A percentile compares a stretch with the other conserved stretches of the same genome.
Conservation (phyloP, 2,329 filamentous ascomycete species). For the Trichophaea hybrida region DNA sequence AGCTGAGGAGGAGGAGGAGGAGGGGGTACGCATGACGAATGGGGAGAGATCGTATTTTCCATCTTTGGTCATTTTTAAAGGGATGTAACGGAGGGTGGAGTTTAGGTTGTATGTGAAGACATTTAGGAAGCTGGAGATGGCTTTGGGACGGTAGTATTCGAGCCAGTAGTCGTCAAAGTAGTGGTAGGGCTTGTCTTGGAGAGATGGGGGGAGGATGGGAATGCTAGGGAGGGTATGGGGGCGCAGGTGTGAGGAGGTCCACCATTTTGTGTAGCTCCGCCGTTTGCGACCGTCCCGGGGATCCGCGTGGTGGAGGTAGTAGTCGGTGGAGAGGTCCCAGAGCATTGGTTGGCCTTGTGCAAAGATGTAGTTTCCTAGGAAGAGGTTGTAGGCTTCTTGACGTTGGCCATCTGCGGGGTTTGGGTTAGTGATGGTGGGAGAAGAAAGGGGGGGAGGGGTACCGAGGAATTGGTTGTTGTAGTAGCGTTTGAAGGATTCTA, state of each 20-base stretch:
- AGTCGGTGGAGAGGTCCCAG: conserved; percentile 90
- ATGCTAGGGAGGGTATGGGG: conserved; percentile 40
- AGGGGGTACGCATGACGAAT: conserved; percentile 58
- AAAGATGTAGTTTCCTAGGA: conserved; percentile 91
- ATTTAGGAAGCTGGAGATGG: conserved; percentile 77
- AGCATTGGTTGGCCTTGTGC: conserved; percentile 79
- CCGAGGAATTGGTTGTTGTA: conserved; percentile 92
- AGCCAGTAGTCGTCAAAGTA: conserved; percentile 91
- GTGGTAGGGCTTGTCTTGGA: conserved; percentile 36
- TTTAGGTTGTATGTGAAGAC: conserved; percentile 90
- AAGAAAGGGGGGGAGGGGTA: not conserved
- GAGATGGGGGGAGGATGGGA: conserved; percentile 28
- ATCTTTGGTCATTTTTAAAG: conserved; percentile 54
- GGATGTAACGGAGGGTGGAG: conserved; percentile 70
- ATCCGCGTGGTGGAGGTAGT: conserved; percentile 84
- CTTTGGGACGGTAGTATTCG: conserved; percentile 84
- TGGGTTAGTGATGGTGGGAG: not conserved
- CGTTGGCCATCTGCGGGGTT: conserved; percentile 59
- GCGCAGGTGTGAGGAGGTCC: conserved; percentile 56
- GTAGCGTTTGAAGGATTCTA: conserved; percentile 96
- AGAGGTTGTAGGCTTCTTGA: conserved; percentile 95
- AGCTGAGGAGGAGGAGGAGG: conserved; percentile 31
- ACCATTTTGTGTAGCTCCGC: conserved; percentile 81
- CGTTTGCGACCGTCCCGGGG: conserved; percentile 46
- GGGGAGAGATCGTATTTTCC: conserved; percentile 73